Evolutionary conservation across 2,329 filamentous ascomycete species (phyloP), one percentile per base, ranked within the genome.

Genomic region (Ploettnerulaceae sp.): DNA sequence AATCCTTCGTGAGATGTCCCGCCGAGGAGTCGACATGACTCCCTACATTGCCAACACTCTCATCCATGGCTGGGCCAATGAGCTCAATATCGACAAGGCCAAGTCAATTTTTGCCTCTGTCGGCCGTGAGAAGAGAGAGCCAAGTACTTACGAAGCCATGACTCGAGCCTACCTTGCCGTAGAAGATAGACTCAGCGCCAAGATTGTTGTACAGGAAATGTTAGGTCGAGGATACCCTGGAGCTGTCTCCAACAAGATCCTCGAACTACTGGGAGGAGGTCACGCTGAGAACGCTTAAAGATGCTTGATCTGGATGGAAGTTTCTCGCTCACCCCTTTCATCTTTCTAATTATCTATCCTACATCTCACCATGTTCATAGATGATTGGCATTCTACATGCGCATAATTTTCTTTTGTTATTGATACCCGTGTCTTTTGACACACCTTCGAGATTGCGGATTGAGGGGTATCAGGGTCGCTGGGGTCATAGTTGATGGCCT

Each of bases 101-200:
- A 81, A 83, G 62, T 71, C 76, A 18, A 82, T 96, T 52, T 98
- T 95, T 64, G 77, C 86, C 49, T 75, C 77, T n/a, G 82, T 98
- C 3, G 79, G 82, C 7, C 76, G 80, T 21, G 77, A 82, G 45
- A 89, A 84, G 70, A 83, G 93, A 47, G 93, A 98, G 71, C 93
- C 93, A 3, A 96, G 89, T 72, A 98, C 93, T 4, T 98, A 98
- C 66, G 93, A 98, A 70, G 90, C 91, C 31, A 98, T 98, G 93
- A 95, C 90, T 4, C 79, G 93, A 35, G 93, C 93, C 1, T 96
- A 84, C 69, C 79, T 98, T 45, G 82, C 89, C 8, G 84, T 85
- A 3, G 88, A 94, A 63, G 81, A 94, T 64, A 82, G 87, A 25
- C 76, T 82, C 38, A 75, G 78, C 48, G 93, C 93, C 29, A 82